Conservation (phyloP, 495 filamentous ascomycete genomes). For the Polyplosphaeria fusca region DNA sequence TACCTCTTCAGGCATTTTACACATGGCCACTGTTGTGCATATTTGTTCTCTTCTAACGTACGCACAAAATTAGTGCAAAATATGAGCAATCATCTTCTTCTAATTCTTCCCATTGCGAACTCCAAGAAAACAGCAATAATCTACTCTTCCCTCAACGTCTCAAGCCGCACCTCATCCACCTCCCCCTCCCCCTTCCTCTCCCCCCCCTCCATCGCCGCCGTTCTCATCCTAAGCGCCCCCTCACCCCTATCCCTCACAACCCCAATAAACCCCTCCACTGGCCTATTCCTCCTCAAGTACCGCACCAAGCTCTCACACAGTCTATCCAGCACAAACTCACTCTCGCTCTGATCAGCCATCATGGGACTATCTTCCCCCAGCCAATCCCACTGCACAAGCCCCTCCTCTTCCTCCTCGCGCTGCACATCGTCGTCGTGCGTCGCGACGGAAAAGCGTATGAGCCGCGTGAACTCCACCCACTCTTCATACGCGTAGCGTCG, state of each 20-base stretch:
- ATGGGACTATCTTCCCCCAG: conserved; percentile 62
- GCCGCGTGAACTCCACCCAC: conserved; percentile 58
- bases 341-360: conserved; percentile 55
- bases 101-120: no score
- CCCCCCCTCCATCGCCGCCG: background rate
- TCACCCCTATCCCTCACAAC: conserved; percentile 15
- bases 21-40: no score
- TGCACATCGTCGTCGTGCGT: conserved; percentile 24
- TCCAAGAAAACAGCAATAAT: no score
- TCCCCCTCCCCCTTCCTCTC: no score
- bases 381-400: conserved; percentile 64
- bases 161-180: no score
- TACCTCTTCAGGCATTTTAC: no score
- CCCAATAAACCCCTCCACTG: conserved; percentile 7
- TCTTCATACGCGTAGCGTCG: conserved; percentile 59
- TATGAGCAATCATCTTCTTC: no score
- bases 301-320: conserved; percentile 59
- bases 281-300: conserved; percentile 21
- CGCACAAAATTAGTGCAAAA: no score
- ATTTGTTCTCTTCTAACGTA: no score
- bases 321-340: conserved; percentile 60
- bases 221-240: conserved; percentile 16
- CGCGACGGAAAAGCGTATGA: conserved; percentile 56
- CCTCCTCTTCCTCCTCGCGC: conserved; percentile 54
- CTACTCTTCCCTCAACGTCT: no score